A percentile compares a stretch with the other conserved stretches of the same genome.
Evolutionary conservation across 495 filamentous ascomycete genomes (phyloP).

Genomic region (Chaetomium cochliodes): DNA sequence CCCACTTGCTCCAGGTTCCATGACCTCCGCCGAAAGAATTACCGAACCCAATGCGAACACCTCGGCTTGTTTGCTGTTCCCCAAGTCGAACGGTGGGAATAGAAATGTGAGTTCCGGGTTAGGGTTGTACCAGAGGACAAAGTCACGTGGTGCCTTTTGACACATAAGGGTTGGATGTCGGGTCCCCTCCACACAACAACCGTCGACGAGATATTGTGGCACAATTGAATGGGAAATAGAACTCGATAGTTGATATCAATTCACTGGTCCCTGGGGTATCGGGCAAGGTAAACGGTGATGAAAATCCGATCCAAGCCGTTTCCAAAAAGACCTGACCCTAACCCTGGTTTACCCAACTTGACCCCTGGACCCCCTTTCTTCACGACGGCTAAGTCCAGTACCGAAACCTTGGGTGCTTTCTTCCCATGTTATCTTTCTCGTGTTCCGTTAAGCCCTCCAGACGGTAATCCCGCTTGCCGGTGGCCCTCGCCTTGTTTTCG

Average conservation of each 20-base stretch:
- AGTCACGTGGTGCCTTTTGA: no score
- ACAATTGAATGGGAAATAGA: neutral
- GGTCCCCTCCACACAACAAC: no score
- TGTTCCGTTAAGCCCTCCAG: conserved; percentile 51
- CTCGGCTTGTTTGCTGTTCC: no score
- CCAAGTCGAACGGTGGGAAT: no score
- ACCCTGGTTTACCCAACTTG: neutral
- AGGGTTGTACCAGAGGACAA: no score
- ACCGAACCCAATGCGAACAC: no score
- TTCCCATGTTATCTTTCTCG: conserved; percentile 50
- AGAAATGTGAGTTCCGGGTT: no score
- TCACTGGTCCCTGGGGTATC: neutral
- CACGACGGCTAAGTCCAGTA: conserved; percentile 39
- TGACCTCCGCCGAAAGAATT: no score
- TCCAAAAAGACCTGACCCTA: neutral
- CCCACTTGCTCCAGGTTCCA: no score
- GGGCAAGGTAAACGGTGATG: neutral
- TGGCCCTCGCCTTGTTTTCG: conserved; percentile 53
- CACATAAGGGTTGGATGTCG: no score
- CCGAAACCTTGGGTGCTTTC: conserved; percentile 54
- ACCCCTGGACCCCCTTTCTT: neutral
- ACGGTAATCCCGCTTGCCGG: conserved; percentile 52
- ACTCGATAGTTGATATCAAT: conserved; percentile 3
- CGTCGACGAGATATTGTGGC: neutral
- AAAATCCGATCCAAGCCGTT: neutral